phyloP scores from a whole-genome alignment of 2,329 filamentous ascomycete species.

The Penicillium rolfsii region DNA sequence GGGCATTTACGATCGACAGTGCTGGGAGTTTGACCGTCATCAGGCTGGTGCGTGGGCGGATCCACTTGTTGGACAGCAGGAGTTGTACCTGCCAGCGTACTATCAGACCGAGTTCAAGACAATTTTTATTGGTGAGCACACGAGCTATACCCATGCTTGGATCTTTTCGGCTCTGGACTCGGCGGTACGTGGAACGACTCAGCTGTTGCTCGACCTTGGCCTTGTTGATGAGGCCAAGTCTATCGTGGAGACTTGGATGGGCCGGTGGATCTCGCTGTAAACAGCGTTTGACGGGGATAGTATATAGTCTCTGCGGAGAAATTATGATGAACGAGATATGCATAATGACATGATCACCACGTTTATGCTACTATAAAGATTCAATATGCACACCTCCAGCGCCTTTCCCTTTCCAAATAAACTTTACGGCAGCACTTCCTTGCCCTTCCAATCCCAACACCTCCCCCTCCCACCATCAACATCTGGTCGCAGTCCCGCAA shows the following conservation, averaged over 20 bases:
- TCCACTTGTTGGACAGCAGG: constrained; percentile 66
- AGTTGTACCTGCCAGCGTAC: constrained; percentile 72
- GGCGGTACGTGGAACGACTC: constrained; percentile 66
- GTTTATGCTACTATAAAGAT: background rate
- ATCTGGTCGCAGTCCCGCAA: constrained; percentile 47
- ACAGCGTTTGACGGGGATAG: background rate
- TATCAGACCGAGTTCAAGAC: constrained; percentile 70
- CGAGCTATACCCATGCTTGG: constrained; percentile 68
- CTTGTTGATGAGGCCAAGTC: constrained; percentile 71
- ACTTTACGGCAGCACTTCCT: constrained; percentile 61
- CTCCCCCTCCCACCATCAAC: constrained; percentile 58
- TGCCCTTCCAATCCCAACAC: constrained; percentile 71
- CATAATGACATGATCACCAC: background rate
- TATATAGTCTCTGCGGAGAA: background rate
- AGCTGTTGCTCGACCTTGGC: constrained; percentile 65
- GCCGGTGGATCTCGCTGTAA: constrained; percentile 59
- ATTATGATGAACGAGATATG: background rate
- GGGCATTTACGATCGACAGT: constrained; percentile 65
- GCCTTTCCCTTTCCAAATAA: no score
- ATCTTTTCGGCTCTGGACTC: constrained; percentile 64
- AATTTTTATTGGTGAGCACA: constrained; percentile 72
- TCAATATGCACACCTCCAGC: no score
- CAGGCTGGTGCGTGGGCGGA: constrained; percentile 65
- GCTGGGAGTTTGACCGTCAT: constrained; percentile 66
- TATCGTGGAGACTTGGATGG: constrained; percentile 69